phyloP scores from a whole-genome alignment of 345 rosid genomes.

The Eucalyptus regnans region DNA sequence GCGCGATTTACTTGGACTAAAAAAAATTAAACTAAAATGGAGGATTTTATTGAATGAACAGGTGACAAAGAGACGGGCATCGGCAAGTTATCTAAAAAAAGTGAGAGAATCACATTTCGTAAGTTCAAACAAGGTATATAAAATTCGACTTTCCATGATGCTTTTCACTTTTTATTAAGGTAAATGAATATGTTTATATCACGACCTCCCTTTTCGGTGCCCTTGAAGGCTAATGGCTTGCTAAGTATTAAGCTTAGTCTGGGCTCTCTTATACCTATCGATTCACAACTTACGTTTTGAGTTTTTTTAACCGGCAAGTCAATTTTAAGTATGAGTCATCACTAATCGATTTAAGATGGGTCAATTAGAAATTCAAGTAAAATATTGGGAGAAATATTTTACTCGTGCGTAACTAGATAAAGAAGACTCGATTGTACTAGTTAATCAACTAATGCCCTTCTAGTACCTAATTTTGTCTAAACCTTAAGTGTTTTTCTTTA shows the following conservation, averaged over 20 bases:
- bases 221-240: too few species aligned
- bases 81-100: slow-evolving; percentile 61
- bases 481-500: rapidly evolving
- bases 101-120: slow-evolving; percentile 85
- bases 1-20: background rate
- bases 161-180: background rate
- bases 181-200: background rate
- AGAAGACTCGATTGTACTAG: rapidly evolving
- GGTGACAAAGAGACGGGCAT: slow-evolving; percentile 81
- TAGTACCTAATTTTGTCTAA: rapidly evolving
- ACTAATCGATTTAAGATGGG: rapidly evolving
- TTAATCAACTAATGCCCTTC: rapidly evolving
- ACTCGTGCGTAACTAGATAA: rapidly evolving
- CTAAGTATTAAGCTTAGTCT: rapidly evolving
- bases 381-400: rapidly evolving
- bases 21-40: background rate
- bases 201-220: rapidly evolving
- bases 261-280: rapidly evolving
- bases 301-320: rapidly evolving
- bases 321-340: rapidly evolving
- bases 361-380: rapidly evolving
- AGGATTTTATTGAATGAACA: background rate
- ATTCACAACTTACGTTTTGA: rapidly evolving
- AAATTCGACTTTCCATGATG: background rate
- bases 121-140: slow-evolving; percentile 81